These are phyloP conservation scores for Verticillium nubilum DNA, from an alignment of 2,329 filamentous ascomycete genomes.

Conservation along the genomic window DNA sequence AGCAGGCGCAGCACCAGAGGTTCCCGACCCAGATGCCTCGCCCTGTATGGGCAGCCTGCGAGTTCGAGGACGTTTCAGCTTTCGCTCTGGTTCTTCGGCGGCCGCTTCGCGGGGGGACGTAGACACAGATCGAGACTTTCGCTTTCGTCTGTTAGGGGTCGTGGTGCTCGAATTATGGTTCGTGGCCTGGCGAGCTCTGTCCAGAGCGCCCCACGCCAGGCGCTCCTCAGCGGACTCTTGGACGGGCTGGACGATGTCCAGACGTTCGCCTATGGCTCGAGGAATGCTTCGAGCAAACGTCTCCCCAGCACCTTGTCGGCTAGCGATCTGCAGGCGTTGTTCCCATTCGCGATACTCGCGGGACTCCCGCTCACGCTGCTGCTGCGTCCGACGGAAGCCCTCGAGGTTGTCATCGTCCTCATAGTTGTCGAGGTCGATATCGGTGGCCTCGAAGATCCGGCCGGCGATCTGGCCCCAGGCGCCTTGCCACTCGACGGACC, in stretches of 20 bases:
- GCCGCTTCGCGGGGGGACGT: conserved; percentile 61
- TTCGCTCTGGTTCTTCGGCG: conserved; percentile 68
- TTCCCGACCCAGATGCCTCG: conserved; percentile 39
- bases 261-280: conserved; percentile 53
- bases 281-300: conserved; percentile 62
- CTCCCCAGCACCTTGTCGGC: conserved; percentile 68
- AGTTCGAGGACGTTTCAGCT: conserved; percentile 81
- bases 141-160: conserved; percentile 54
- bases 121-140: conserved; percentile 66
- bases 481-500: conserved; percentile 81
- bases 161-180: conserved; percentile 29
- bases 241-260: conserved; percentile 45
- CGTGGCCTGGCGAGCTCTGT: conserved; percentile 71
- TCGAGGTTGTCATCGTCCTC: conserved; percentile 64
- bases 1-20: conserved; percentile 20
- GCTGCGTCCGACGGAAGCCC: conserved; percentile 47
- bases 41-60: conserved; percentile 52
- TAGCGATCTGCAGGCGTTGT: conserved; percentile 75
- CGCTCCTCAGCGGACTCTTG: conserved; percentile 74
- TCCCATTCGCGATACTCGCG: conserved; percentile 71
- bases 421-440: conserved; percentile 78
- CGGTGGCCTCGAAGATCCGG: conserved; percentile 59
- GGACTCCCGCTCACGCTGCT: conserved; percentile 44
- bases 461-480: conserved; percentile 67
- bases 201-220: conserved; percentile 84